phyloP scores from a whole-genome alignment of 306 rosid genomes.

The Vigna reflexopilosa region DNA sequence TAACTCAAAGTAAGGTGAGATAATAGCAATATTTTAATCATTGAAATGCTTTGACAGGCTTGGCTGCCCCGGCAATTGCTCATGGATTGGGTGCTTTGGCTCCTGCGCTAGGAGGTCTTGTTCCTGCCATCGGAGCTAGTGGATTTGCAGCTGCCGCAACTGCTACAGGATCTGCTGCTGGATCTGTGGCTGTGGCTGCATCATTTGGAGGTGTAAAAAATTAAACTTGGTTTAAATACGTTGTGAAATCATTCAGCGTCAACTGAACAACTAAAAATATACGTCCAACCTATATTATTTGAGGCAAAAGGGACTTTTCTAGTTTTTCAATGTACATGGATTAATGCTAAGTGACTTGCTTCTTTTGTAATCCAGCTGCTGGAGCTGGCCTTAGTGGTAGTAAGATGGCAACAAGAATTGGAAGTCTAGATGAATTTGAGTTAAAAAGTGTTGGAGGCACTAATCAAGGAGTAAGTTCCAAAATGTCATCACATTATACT shows the following conservation, averaged over 20 bases:
- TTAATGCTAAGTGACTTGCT: conserved; percentile 37
- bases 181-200: conserved; percentile 95
- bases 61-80: conserved; percentile 99
- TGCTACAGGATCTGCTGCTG: conserved; percentile 90
- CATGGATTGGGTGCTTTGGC: conserved; percentile 94
- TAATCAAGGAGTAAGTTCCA: conserved; percentile 63
- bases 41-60: conserved; percentile 61
- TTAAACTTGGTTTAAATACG: conserved; percentile 20
- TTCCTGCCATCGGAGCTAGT: conserved; percentile 81
- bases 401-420: conserved; percentile 72
- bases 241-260: conserved; percentile 17
- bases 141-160: conserved; percentile 96
- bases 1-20: conserved; percentile 26
- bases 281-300: not conserved
- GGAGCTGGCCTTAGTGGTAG: conserved; percentile 67
- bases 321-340: conserved; percentile 26
- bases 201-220: conserved; percentile 85
- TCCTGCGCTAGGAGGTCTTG: conserved; percentile 80
- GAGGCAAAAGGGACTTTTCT: not conserved
- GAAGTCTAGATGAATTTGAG: conserved; percentile 71
- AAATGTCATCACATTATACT: conserved; percentile 8
- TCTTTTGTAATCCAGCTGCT: conserved; percentile 54
- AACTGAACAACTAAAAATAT: conserved; percentile 12
- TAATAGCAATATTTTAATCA: conserved; percentile 26
- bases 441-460: conserved; percentile 54